Base-by-base conservation (phyloP, 345 rosid genomes). In the Trapa incisa region DNA sequence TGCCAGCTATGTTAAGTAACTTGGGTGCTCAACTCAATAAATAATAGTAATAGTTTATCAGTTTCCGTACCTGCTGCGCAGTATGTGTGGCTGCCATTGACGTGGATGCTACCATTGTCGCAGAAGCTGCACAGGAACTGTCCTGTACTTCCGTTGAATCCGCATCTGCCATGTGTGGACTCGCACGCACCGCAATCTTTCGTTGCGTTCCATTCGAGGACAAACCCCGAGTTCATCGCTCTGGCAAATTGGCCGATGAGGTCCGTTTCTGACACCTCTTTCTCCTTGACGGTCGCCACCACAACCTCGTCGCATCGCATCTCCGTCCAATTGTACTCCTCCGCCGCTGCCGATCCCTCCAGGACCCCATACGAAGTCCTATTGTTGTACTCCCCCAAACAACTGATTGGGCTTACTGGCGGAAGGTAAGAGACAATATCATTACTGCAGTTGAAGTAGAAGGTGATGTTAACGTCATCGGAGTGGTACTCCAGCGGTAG, bases 141-240 rank as follows among this genome's bases (percentile, higher is more conserved):
- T 1, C 11, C 8, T 33, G 61, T 73, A 61, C 56, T 2, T 3
- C 11, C 11, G 48, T 47, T 22, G 42, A 64, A 68, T 17, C 76
- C 76, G 58, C 76, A 64, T 9, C 65, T 56, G 41, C 76, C 76
- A 14, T 65, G 47, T 22, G 68, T 41, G 47, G 13, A 6, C 64
- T 64, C 72, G 65, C 76, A 73, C 4, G 12, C 66, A 47, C 61
- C 32, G 65, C 76, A 73, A 6, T 16, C 61, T 64, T 35, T 41
- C 36, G 72, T 39, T 43, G 65, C 64, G 37, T 66, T n/a, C 68
- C 68, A 66, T 6, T 66, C 41, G 53, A 66, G 41, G 6, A 47
- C 37, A 41, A 66, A 66, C 14, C 68, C 68, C 56, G n/a, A 33
- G 38, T 47, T 66, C 16, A 47, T 43, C 56, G 68, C 68, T 35